These are phyloP conservation scores for Phytophthora pini DNA, from an alignment of 352 stramenopile species.

Conservation along the genomic window DNA sequence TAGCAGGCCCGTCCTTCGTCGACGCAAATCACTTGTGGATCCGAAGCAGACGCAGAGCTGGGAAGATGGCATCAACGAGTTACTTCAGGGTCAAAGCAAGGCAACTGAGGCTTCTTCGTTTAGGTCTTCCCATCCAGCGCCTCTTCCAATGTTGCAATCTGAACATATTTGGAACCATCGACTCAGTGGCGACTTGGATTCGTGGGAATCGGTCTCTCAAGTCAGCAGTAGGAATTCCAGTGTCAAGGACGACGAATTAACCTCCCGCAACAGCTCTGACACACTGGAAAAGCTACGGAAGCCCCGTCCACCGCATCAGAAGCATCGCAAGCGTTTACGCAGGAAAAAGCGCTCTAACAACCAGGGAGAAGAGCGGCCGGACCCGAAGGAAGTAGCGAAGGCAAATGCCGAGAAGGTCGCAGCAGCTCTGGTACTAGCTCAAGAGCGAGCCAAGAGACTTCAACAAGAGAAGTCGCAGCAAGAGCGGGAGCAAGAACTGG, in stretches of 20 bases:
- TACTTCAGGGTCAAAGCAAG: slow-evolving; percentile 17
- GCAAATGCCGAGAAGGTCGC: slow-evolving; percentile 45
- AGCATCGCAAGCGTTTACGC: slow-evolving; percentile 28
- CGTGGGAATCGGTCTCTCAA: slow-evolving; percentile 12
- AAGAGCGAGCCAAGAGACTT: slow-evolving; percentile 46
- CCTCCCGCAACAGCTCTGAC: slow-evolving; percentile 9
- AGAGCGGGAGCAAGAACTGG: slow-evolving; percentile 24
- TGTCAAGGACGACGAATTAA: slow-evolving; percentile 12
- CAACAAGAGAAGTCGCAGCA: slow-evolving; percentile 38
- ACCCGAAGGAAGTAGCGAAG: slow-evolving; percentile 22
- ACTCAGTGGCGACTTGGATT: slow-evolving; percentile 15
- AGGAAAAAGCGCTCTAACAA: slow-evolving; percentile 33
- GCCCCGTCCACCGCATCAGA: slow-evolving; percentile 31
- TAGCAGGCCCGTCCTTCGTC: slow-evolving; percentile 28
- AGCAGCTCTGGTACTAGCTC: slow-evolving; percentile 37
- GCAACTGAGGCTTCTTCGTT: slow-evolving; percentile 2
- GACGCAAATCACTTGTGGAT: slow-evolving; percentile 25
- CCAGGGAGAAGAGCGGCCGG: slow-evolving; percentile 23
- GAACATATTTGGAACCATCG: slow-evolving; percentile 11
- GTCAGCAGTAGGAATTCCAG: slow-evolving; percentile 10
- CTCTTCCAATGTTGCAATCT: background rate
- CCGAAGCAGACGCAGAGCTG: slow-evolving; percentile 1
- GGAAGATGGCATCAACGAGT: slow-evolving; percentile 12
- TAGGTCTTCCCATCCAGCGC: background rate
- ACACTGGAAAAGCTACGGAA: slow-evolving; percentile 21